Conservation (phyloP, 148 eudicot species). For the Pharnaceum exiguum region DNA sequence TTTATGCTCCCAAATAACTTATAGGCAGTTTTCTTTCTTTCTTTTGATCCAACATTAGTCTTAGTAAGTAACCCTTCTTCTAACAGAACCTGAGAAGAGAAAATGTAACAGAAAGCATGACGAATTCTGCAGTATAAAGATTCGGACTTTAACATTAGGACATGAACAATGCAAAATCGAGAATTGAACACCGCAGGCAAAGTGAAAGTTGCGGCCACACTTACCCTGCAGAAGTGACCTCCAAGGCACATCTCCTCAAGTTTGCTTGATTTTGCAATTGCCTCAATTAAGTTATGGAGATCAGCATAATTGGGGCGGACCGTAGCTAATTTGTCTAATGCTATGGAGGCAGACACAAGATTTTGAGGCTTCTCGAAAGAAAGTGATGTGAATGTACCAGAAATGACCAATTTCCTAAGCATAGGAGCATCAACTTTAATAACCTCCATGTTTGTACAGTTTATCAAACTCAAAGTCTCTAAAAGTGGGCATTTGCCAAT, state of each 20-base stretch:
- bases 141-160: too few relatives aligned
- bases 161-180: too few relatives aligned
- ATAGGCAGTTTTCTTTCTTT: too few relatives aligned
- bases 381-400: neutral
- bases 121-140: too few relatives aligned
- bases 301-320: too few relatives aligned
- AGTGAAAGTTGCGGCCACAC: neutral
- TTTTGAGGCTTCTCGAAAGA: neutral
- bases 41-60: too few relatives aligned
- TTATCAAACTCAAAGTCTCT: neutral
- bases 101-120: too few relatives aligned
- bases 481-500: slow-evolving; percentile 1
- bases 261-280: neutral
- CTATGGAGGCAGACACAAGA: neutral
- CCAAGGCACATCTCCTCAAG: neutral
- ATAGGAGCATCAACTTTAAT: neutral
- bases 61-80: too few relatives aligned
- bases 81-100: too few relatives aligned
- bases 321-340: neutral
- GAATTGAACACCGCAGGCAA: too few relatives aligned
- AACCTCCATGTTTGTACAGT: too few relatives aligned
- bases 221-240: neutral
- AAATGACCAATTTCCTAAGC: neutral
- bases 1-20: too few relatives aligned
- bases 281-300: neutral